phyloP scores from a whole-genome alignment of 495 filamentous ascomycete genomes.

The Hypomontagnella submonticulosa region DNA sequence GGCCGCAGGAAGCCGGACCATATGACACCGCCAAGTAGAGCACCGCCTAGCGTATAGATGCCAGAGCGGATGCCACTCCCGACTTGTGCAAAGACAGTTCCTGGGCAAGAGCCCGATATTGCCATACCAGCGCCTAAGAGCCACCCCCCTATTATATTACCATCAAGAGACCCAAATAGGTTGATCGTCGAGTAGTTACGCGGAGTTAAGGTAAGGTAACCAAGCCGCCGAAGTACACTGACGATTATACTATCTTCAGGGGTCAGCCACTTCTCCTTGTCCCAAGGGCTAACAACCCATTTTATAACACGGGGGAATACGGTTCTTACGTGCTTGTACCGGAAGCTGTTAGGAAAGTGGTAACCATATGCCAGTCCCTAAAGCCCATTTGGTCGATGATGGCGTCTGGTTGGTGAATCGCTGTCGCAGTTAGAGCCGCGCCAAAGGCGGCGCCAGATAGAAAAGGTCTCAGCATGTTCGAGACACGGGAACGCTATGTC shows the following conservation, averaged over 20 bases:
- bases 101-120: constrained; percentile 66
- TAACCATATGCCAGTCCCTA: constrained; percentile 67
- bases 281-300: background rate
- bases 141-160: constrained; percentile 66
- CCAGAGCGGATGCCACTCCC: constrained; percentile 60
- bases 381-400: constrained; percentile 66
- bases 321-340: constrained; percentile 65
- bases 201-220: constrained; percentile 49
- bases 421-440: constrained; percentile 62
- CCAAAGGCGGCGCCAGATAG: constrained; percentile 64
- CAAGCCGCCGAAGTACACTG: constrained; percentile 46
- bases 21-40: constrained; percentile 56
- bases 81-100: constrained; percentile 65
- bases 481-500: background rate
- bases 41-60: constrained; percentile 55
- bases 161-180: constrained; percentile 59
- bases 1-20: constrained; percentile 50
- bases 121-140: constrained; percentile 66
- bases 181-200: constrained; percentile 51
- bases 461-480: constrained; percentile 34
- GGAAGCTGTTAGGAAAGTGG: constrained; percentile 65
- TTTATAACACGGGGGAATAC: background rate
- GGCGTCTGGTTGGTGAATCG: constrained; percentile 62
- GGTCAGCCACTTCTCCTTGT: constrained; percentile 23
- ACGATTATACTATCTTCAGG: constrained; percentile 44